Percentiles rank a stretch among this genome's conserved stretches.
Evolutionary conservation across 306 rosid species (phyloP).

Genomic region (Purshia tridentata): DNA sequence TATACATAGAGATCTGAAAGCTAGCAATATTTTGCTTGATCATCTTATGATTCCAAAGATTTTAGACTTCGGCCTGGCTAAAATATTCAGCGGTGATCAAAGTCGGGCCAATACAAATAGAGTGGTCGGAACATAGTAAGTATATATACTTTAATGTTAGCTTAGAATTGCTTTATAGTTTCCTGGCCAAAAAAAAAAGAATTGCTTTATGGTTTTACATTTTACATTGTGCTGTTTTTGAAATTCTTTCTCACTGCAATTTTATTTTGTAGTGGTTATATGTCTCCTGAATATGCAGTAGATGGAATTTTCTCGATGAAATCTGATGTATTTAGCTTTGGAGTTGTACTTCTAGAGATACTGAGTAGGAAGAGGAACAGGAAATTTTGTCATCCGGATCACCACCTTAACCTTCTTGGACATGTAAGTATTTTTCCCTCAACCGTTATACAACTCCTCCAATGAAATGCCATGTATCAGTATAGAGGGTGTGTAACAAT

Average conservation of each 20-base stretch:
- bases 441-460: background rate
- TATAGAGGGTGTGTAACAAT: background rate
- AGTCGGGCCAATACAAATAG: constrained; percentile 29
- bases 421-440: constrained; percentile 16
- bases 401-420: constrained; percentile 23
- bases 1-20: constrained; percentile 42
- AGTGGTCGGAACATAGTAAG: constrained; percentile 50
- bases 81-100: constrained; percentile 37
- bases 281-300: constrained; percentile 51
- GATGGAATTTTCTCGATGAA: constrained; percentile 40
- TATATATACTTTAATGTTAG: background rate
- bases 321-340: constrained; percentile 46
- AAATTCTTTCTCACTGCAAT: background rate
- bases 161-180: background rate
- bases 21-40: constrained; percentile 44
- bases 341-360: constrained; percentile 37
- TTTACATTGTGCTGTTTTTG: background rate
- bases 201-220: background rate
- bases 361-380: constrained; percentile 32
- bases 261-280: constrained; percentile 29
- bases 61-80: constrained; percentile 47
- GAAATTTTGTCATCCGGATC: constrained; percentile 2
- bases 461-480: background rate
- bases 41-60: constrained; percentile 37
- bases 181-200: too few relatives aligned